Conservation (phyloP, 306 rosid genomes). For the Quercus rubra region DNA sequence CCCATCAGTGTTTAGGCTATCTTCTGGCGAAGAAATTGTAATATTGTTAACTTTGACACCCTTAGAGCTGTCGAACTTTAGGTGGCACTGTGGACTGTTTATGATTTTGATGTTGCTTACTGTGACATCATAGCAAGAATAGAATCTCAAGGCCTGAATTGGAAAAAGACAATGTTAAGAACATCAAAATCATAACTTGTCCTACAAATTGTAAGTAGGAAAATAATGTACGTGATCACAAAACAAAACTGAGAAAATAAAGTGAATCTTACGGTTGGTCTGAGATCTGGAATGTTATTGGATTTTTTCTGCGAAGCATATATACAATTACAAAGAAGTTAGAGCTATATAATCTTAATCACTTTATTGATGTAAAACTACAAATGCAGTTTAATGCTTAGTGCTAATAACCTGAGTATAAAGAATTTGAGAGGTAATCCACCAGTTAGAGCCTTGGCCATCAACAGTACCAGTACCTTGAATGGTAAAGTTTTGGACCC, state of each 20-base stretch:
- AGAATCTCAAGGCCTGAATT: constrained; percentile 83
- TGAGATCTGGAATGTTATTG: constrained; percentile 43
- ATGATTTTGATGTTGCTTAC: constrained; percentile 64
- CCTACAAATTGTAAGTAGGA: too few species aligned
- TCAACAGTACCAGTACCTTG: constrained; percentile 77
- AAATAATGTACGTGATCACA: too few species aligned
- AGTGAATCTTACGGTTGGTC: constrained; percentile 67
- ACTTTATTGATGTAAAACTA: neutral
- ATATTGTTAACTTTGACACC: constrained; percentile 57
- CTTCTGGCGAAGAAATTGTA: constrained; percentile 73
- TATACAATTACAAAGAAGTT: neutral
- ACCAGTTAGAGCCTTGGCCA: constrained; percentile 87
- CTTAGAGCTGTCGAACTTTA: constrained; percentile 78
- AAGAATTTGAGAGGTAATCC: constrained; percentile 39
- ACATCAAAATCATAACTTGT: neutral
- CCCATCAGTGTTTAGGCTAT: constrained; percentile 91
- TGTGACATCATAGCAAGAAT: constrained; percentile 52
- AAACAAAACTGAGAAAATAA: neutral
- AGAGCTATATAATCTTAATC: neutral
- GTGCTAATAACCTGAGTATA: constrained; percentile 42
- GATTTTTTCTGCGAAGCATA: constrained; percentile 56
- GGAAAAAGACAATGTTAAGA: constrained; percentile 2
- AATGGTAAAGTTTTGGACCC: constrained; percentile 70
- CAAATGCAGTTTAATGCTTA: neutral
- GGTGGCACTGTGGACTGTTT: constrained; percentile 88